A percentile compares a stretch with the other conserved stretches of the same genome.
Evolutionary conservation across 148 eudicot genomes (phyloP).

Genomic region (Limonium bicolor): DNA sequence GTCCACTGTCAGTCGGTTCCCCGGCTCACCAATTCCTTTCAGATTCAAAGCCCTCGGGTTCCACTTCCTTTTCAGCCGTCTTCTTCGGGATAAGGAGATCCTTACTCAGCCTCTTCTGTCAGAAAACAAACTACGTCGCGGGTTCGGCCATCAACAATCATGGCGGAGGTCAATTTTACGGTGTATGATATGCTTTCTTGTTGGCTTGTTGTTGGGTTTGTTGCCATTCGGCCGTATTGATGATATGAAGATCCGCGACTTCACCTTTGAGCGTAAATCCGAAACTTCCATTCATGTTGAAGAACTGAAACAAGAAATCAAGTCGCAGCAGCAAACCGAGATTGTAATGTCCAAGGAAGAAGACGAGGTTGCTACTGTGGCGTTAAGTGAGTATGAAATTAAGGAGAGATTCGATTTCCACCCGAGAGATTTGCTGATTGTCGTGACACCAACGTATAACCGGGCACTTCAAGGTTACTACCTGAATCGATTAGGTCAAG

Average conservation of each 20-base stretch:
- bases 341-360: neutral
- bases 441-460: conserved; percentile 79
- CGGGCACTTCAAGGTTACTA: conserved; percentile 59
- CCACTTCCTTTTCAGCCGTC: conserved; percentile 11
- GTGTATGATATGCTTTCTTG: conserved; percentile 32
- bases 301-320: no score
- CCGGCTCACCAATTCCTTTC: conserved; percentile 34
- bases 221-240: conserved; percentile 37
- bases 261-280: conserved; percentile 24
- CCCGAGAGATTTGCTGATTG: conserved; percentile 43
- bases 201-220: conserved; percentile 70
- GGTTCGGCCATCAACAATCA: conserved; percentile 10
- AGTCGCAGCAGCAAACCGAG: conserved; percentile 3
- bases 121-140: no score
- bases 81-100: conserved; percentile 15
- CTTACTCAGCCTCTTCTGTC: no score
- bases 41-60: conserved; percentile 8
- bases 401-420: conserved; percentile 26
- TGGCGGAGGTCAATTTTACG: conserved; percentile 51
- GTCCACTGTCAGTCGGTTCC: conserved; percentile 28
- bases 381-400: conserved; percentile 10
- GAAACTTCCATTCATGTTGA: conserved; percentile 2
- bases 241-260: conserved; percentile 26
- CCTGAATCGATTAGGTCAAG: conserved; percentile 70
- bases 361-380: conserved; percentile 9